Evolutionary conservation across 139 green algal species (phyloP).

Genomic region (Coccomyxa sp.): DNA sequence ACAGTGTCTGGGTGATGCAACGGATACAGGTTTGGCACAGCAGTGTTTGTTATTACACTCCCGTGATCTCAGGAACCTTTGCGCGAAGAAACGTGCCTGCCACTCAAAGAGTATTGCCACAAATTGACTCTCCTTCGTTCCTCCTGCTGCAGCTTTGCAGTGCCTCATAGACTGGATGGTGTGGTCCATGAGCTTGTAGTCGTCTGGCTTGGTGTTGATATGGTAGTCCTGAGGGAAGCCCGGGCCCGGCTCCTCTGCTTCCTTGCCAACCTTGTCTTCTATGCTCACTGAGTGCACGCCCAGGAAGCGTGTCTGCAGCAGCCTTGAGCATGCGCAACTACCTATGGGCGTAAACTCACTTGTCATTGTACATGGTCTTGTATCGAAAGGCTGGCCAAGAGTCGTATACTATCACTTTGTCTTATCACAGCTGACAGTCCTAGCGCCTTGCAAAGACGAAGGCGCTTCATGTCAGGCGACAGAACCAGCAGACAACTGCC

Average conservation of each 20-base stretch:
- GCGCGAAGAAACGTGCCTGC: background rate
- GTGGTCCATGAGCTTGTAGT: background rate
- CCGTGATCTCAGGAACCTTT: no score
- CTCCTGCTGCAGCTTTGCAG: no score
- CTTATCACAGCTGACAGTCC: no score
- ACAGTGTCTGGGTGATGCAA: no score
- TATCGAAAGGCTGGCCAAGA: background rate
- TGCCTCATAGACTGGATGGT: background rate
- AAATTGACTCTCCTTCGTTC: no score
- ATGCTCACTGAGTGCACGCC: background rate
- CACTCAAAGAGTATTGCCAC: background rate
- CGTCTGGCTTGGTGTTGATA: background rate
- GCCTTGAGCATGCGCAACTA: background rate
- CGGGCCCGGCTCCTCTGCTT: background rate
- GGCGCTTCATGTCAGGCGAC: background rate
- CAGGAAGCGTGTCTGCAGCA: background rate
- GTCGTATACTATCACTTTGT: no score
- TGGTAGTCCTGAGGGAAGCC: background rate
- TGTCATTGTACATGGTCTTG: no score
- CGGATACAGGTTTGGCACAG: no score
- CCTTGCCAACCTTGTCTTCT: background rate
- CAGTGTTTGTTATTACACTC: no score
- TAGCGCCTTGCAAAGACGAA: background rate
- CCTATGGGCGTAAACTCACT: no score
- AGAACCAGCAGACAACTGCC: background rate